A percentile compares a stretch with the other conserved stretches of the same genome.
Evolutionary conservation across 2,329 filamentous ascomycete genomes (phyloP).

Genomic region (Bipolaris zeicola): DNA sequence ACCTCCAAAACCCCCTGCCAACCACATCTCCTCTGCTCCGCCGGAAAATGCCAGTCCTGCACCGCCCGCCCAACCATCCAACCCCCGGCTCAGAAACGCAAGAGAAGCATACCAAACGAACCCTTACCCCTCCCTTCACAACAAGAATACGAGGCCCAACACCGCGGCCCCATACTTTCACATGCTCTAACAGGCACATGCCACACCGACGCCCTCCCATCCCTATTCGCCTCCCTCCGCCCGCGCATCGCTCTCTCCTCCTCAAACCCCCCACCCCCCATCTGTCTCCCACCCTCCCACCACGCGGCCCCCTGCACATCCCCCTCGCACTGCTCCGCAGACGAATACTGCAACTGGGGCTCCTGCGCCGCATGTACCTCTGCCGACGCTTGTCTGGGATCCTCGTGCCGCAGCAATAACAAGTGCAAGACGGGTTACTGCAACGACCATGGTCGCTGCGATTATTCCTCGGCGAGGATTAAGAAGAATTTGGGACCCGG

Average conservation of each 20-base stretch:
- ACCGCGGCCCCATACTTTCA: background rate
- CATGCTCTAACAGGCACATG: conserved; percentile 27
- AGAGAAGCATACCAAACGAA: background rate
- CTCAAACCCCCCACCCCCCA: conserved; percentile 3
- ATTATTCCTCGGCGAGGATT: conserved; percentile 27
- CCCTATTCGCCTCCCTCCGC: conserved; percentile 14
- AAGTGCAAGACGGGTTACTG: conserved; percentile 44
- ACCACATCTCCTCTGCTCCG: conserved; percentile 31
- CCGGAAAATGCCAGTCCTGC: conserved; percentile 23
- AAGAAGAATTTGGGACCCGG: conserved; percentile 33
- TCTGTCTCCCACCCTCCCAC: conserved; percentile 15
- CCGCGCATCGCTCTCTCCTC: background rate
- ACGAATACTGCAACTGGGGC: conserved; percentile 39
- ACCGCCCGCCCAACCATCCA: background rate
- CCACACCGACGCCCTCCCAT: conserved; percentile 19
- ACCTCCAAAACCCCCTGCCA: conserved; percentile 39
- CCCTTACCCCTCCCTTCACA: background rate
- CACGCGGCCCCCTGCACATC: conserved; percentile 33
- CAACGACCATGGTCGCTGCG: conserved; percentile 36
- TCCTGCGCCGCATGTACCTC: conserved; percentile 29
- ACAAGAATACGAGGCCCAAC: background rate
- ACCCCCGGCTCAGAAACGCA: background rate
- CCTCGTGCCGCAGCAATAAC: conserved; percentile 31
- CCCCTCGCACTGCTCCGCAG: conserved; percentile 30
- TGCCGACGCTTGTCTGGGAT: conserved; percentile 31